Conservation (phyloP, 108 stramenopile genomes). For the Skeletonema marinoi region DNA sequence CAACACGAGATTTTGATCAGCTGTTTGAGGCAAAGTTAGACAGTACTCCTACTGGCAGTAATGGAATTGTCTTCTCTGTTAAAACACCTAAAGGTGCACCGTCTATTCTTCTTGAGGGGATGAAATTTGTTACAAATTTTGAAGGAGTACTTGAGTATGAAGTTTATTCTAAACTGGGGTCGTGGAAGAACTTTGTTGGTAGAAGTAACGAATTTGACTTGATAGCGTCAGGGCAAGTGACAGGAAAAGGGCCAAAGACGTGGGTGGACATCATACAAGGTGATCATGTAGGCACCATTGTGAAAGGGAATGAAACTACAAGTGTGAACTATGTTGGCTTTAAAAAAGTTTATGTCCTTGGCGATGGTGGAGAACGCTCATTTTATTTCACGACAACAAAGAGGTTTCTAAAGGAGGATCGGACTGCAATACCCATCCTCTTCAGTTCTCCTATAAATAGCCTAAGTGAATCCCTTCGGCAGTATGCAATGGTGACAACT, state of each 20-base stretch:
- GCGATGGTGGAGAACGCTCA: slow-evolving; percentile 22
- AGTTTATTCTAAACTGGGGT: slow-evolving; percentile 9
- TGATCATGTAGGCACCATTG: not conserved
- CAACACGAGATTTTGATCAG: slow-evolving; percentile 11
- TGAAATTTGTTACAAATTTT: slow-evolving; percentile 11
- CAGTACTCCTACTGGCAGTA: slow-evolving; percentile 10
- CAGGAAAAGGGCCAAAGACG: not conserved
- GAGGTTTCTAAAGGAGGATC: not conserved
- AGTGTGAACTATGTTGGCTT: slow-evolving; percentile 15
- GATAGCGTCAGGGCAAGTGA: slow-evolving; percentile 15
- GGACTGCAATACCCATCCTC: not conserved
- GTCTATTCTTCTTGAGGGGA: not conserved
- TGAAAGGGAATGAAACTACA: not conserved
- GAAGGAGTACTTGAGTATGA: slow-evolving; percentile 15
- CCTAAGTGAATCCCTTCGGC: slow-evolving; percentile 3
- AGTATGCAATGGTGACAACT: slow-evolving; percentile 16
- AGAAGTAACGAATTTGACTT: slow-evolving; percentile 10
- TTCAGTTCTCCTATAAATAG: slow-evolving; percentile 7
- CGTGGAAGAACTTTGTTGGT: not conserved
- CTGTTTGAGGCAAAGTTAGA: slow-evolving; percentile 9
- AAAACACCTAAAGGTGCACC: not conserved
- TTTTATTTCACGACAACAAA: slow-evolving; percentile 30
- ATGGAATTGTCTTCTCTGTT: slow-evolving; percentile 21
- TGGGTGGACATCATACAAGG: slow-evolving; percentile 6
- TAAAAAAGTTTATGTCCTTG: slow-evolving; percentile 16